Evolutionary conservation across 1,139 yeast genomes (phyloP), one percentile per base, ranked within the genome.

Genomic region (Geotrichum cucujoidarum): DNA sequence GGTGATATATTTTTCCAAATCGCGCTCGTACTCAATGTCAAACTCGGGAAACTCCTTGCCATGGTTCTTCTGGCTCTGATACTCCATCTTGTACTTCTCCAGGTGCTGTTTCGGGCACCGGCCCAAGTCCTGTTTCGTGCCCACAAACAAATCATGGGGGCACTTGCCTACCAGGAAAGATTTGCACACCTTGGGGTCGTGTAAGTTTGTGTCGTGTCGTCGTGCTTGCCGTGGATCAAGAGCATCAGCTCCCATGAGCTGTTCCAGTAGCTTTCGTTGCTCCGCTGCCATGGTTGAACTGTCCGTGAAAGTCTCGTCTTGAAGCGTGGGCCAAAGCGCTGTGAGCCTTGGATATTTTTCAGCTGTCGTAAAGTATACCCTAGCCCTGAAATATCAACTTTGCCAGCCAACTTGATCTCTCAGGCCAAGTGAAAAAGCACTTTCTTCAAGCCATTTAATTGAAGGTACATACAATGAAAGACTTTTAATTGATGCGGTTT

Each of bases 91-190:
- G 60, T 83, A 81, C 57, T 84, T 84, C 57, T 87, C 92, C 33
- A 81, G 65, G 63, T 90, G 97, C 21, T 83, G 68, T 57, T 75
- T 78, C 1, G 90, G 88, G 63, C 97, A 90, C 49, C 75, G 75
- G 0, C 97, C 96, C 52, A 86, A 64, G 61, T 85, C 89, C 61
- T 85, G 87, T 64, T 88, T 89, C 14, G 97, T 86, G 4, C 88
- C 88, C 14, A 76, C 76, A 60, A 90, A 84, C 49, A 90, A 64
- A 58, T 89, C 96, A 63, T 85, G 86, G 0, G 95, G 94, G 59
- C 97, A 90, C n/a, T 78, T 77, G 1, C 95, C 96, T 6, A 88
- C 88, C 14, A 92, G 65, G 63, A 82, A 90, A 24, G 87, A 74
- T 61, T 85, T 84, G 64, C 97, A 90, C 11, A 89, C 81, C 42